These are phyloP conservation scores for Suillus subluteus DNA, from an alignment of 768 basidiomycete species.

Conservation along the genomic window DNA sequence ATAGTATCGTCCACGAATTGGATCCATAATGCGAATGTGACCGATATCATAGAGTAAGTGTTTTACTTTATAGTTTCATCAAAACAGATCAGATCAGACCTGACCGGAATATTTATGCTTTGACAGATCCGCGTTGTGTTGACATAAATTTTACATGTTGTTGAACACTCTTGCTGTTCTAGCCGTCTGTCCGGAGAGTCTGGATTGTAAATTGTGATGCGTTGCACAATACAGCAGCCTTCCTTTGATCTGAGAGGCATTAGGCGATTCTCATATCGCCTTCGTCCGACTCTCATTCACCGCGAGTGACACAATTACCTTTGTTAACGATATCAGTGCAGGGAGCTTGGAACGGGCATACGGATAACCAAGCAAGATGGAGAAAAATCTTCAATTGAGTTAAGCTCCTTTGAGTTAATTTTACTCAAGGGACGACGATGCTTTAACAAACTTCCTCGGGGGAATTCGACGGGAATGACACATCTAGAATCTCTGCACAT, in stretches of 20 bases:
- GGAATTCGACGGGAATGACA: background rate
- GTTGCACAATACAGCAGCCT: background rate
- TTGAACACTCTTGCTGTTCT: background rate
- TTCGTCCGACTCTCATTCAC: background rate
- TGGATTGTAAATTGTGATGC: background rate
- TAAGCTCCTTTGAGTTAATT: background rate
- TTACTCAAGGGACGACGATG: background rate
- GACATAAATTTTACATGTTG: background rate
- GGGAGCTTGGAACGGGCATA: background rate
- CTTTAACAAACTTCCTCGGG: background rate
- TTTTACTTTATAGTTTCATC: background rate
- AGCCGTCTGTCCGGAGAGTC: background rate
- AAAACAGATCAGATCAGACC: background rate
- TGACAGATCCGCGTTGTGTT: background rate
- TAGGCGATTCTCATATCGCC: background rate
- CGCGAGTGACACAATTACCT: background rate
- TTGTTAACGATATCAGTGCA: background rate
- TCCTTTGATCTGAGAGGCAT: background rate
- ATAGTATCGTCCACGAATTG: background rate
- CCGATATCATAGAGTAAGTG: background rate
- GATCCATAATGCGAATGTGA: background rate
- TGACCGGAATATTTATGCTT: background rate
- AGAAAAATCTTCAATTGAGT: background rate
- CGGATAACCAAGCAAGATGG: background rate
- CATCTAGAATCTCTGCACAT: background rate